Percentiles rank a stretch among this genome's conserved stretches.
These are phyloP conservation scores for Somion occarium DNA, from an alignment of 1,284 basidiomycete species.

Conservation along the genomic window DNA sequence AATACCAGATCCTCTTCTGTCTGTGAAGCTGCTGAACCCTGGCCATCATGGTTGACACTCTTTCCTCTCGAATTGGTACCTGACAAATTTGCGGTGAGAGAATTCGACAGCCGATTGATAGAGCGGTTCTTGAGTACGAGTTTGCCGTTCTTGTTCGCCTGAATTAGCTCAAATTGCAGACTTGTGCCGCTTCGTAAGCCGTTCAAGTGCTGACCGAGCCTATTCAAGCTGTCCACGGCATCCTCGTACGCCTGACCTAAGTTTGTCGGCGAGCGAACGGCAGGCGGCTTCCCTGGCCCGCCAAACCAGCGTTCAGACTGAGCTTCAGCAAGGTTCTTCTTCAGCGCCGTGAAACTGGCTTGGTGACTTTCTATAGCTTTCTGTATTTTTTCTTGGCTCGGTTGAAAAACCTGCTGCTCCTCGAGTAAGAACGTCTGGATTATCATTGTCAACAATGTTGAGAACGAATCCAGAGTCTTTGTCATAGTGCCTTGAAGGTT, in stretches of 20 bases:
- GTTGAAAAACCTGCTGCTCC: constrained; percentile 47
- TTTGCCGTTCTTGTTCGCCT: constrained; percentile 56
- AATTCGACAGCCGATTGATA: background rate
- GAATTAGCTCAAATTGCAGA: constrained; percentile 77
- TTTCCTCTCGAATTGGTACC: constrained; percentile 27
- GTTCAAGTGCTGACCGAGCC: constrained; percentile 88
- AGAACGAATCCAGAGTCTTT: constrained; percentile 82
- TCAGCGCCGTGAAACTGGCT: constrained; percentile 81
- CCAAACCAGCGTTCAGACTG: constrained; percentile 72
- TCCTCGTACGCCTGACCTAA: constrained; percentile 72
- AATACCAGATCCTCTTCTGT: constrained; percentile 50
- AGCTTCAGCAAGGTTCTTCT: constrained; percentile 80
- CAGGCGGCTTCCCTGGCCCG: constrained; percentile 31
- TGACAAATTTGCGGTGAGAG: background rate
- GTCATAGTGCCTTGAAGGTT: constrained; percentile 83
- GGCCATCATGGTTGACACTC: constrained; percentile 10
- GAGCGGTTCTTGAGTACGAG: constrained; percentile 31
- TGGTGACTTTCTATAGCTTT: constrained; percentile 80
- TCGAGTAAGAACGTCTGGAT: constrained; percentile 84
- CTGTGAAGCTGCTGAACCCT: background rate
- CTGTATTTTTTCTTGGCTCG: constrained; percentile 59
- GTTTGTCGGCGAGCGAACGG: constrained; percentile 27
- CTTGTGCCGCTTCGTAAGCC: constrained; percentile 81
- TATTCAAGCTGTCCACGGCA: constrained; percentile 77
- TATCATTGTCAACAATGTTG: constrained; percentile 77